Conservation (phyloP, 805 yeast genomes). For the Metschnikowia continentalis region DNA sequence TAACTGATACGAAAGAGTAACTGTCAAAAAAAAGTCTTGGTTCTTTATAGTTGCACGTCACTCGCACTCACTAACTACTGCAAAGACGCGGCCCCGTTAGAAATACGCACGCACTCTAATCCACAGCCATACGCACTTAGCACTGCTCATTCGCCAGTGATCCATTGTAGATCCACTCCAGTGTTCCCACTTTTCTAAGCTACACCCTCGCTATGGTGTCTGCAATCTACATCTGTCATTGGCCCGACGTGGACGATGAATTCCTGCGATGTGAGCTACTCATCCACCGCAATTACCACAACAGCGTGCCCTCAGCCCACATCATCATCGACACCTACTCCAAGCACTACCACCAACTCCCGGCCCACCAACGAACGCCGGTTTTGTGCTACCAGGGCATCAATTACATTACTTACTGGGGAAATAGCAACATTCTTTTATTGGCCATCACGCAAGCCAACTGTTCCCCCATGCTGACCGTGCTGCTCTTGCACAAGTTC, state of each 20-base stretch:
- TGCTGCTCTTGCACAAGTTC: slow-evolving; percentile 50
- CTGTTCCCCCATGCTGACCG: slow-evolving; percentile 53
- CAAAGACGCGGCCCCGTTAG: not conserved
- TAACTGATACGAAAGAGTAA: too few relatives aligned
- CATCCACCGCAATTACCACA: slow-evolving; percentile 31
- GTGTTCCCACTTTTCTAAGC: not conserved
- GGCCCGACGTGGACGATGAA: slow-evolving; percentile 26
- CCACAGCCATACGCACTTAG: too few relatives aligned
- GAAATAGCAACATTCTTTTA: slow-evolving; percentile 41
- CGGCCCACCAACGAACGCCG: slow-evolving; percentile 29
- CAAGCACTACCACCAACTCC: slow-evolving; percentile 17
- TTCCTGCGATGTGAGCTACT: slow-evolving; percentile 28
- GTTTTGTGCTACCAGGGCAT: slow-evolving; percentile 46
- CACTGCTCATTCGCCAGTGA: too few relatives aligned
- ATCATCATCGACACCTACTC: slow-evolving; percentile 25
- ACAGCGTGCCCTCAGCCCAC: slow-evolving; percentile 25
- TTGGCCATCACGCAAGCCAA: slow-evolving; percentile 43
- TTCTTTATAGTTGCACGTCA: too few relatives aligned
- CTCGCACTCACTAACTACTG: not conserved
- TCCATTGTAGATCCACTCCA: not conserved
- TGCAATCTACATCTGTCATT: slow-evolving; percentile 34
- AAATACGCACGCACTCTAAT: too few relatives aligned
- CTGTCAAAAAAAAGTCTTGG: too few relatives aligned
- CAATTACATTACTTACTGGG: slow-evolving; percentile 49
- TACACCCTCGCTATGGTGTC: slow-evolving; percentile 27